Base-by-base conservation (phyloP, 768 basidiomycete species). In the Phylloporus sp. region DNA sequence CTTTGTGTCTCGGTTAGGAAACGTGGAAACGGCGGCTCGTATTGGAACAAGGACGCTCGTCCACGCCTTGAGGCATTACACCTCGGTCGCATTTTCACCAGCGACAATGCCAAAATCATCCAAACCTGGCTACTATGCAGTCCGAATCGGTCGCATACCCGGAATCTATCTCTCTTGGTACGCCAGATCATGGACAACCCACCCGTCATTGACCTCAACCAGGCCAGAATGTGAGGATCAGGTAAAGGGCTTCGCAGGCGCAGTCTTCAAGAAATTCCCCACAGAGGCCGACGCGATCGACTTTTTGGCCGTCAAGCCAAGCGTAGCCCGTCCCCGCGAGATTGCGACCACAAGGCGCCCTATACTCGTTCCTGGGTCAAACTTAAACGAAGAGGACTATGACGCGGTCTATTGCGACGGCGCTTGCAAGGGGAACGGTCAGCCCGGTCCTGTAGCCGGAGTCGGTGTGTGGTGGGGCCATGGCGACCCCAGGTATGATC, bases 391-490 rank as follows among this genome's bases (percentile, higher is more conserved):
- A 46, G 40, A 31, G 3, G 61, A 59, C 4, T 68, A 63, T 55
- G 63, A 69, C 33, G 69, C 86, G 11, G 92, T 92, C 1, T 95
- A 90, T 56, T 84, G 77, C 17, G 94, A 97, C 64, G 94, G 94
- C 10, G 86, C 91, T 6, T 92, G 90, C 53, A 80, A 78, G 58
- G 80, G 83, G 3, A 97, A 97, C 60, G 94, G 94, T 0, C 68
- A 81, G 58, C 24, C 23, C 3, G 79, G 76, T 1, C 76, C 86
- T 0, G 53, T 77, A 33, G 94, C 90, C 1, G 94, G 94, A 1
- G 67, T 92, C 34, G 94, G 94, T 0, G 89, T 97, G 1, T 97
- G 83, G 81, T 97, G 89, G 88, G 89, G 84, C 0, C 66, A 61
- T 9, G 60, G 74, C 48, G 86, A 91, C 64, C 63, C 77, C 26